These are phyloP conservation scores for Smittium mucronatum DNA, from an alignment of 371 early-diverging fungal species.

Conservation along the genomic window DNA sequence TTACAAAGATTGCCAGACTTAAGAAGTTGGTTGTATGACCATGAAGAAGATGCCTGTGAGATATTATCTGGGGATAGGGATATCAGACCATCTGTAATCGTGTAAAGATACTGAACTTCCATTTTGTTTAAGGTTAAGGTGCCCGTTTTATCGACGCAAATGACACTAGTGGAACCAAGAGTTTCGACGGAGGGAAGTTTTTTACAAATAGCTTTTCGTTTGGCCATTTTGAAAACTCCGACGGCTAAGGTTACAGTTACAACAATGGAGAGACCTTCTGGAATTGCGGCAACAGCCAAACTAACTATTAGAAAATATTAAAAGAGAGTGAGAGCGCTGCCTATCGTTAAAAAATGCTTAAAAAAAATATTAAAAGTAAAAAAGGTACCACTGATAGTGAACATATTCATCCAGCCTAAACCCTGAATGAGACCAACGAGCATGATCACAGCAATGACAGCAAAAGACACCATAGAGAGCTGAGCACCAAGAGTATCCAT, in stretches of 20 bases:
- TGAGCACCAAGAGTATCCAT: slow-evolving; percentile 94
- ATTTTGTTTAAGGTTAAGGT: slow-evolving; percentile 91
- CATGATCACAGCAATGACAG: slow-evolving; percentile 74
- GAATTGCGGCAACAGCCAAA: slow-evolving; percentile 97
- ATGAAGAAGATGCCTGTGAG: slow-evolving; percentile 16
- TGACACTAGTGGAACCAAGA: slow-evolving; percentile 72
- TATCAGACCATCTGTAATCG: slow-evolving; percentile 27
- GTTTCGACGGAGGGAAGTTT: slow-evolving; percentile 85
- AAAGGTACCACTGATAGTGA: slow-evolving; percentile 64
- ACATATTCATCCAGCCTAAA: slow-evolving; percentile 84
- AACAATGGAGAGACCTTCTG: slow-evolving; percentile 86
- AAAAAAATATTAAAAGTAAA: slow-evolving; percentile 86
- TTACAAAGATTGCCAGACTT: slow-evolving; percentile 32
- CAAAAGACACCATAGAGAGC: slow-evolving; percentile 75
- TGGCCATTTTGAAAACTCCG: slow-evolving; percentile 77
- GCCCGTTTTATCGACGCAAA: slow-evolving; percentile 91
- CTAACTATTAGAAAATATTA: slow-evolving; percentile 97
- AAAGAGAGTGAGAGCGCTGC: slow-evolving; percentile 79
- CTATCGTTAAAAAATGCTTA: slow-evolving; percentile 81
- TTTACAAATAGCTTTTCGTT: slow-evolving; percentile 66
- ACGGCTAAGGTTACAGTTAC: slow-evolving; percentile 74
- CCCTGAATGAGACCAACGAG: slow-evolving; percentile 80
- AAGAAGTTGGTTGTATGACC: slow-evolving; percentile 29
- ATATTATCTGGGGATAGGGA: slow-evolving; percentile 18
- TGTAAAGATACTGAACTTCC: slow-evolving; percentile 61